Percentiles rank a stretch among this genome's conserved stretches.
phyloP scores from a whole-genome alignment of 495 filamentous ascomycete genomes.

The Annulohypoxylon moriforme region DNA sequence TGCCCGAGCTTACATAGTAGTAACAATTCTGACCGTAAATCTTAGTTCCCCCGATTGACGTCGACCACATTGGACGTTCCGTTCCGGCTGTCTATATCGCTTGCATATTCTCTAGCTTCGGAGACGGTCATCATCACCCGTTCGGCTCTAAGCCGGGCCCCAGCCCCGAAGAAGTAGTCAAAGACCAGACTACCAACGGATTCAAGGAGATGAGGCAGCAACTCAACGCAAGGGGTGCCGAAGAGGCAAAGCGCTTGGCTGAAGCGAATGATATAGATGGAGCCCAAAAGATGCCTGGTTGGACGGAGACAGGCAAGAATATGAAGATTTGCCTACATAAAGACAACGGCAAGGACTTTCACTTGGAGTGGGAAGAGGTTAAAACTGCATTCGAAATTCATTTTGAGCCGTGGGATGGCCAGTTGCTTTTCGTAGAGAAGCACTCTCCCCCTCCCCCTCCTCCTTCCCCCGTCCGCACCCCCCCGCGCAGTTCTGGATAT shows the following conservation, averaged over 20 bases:
- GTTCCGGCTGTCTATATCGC: neutral
- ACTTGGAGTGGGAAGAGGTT: neutral
- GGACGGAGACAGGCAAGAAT: neutral
- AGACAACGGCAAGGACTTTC: constrained; percentile 3
- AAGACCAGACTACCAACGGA: neutral
- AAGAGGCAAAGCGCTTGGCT: neutral
- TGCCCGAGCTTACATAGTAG: neutral
- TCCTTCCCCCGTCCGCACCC: too few relatives aligned
- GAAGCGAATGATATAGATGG: too few relatives aligned
- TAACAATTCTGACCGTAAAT: neutral
- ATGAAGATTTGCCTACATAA: neutral
- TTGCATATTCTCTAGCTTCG: constrained; percentile 2
- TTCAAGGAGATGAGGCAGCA: neutral
- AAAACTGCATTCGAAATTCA: too few relatives aligned
- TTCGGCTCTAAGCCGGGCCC: neutral
- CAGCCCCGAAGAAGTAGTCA: neutral
- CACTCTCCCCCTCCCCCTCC: neutral
- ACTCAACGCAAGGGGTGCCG: too few relatives aligned
- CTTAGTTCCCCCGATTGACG: neutral
- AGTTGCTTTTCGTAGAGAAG: neutral
- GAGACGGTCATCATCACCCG: constrained; percentile 1
- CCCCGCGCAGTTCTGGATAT: too few relatives aligned
- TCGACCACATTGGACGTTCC: neutral
- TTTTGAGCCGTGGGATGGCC: neutral
- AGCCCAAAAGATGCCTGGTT: neutral